These are phyloP conservation scores for Sarocladium kiliense DNA, from an alignment of 2,329 filamentous ascomycete genomes.

Conservation along the genomic window DNA sequence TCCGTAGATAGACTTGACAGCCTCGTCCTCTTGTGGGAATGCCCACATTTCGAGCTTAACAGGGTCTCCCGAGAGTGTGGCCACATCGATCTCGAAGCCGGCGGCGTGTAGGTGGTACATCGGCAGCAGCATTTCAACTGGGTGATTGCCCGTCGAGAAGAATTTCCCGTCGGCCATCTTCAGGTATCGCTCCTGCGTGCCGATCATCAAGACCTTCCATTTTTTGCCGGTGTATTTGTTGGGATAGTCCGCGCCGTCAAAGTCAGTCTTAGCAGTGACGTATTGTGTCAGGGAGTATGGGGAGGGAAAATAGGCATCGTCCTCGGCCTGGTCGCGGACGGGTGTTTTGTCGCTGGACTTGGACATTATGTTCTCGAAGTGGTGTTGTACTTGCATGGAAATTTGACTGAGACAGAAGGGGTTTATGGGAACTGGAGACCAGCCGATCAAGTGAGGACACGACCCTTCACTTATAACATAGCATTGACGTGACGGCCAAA, in stretches of 20 bases:
- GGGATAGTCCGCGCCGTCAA: slow-evolving; percentile 15
- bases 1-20: slow-evolving; percentile 7
- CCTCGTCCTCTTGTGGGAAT: slow-evolving; percentile 6
- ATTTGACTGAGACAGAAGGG: no score
- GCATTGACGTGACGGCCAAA: no score
- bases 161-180: slow-evolving; percentile 16
- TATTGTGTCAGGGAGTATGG: slow-evolving; percentile 17
- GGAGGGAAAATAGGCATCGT: slow-evolving; percentile 17
- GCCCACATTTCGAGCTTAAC: slow-evolving; percentile 19
- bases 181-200: slow-evolving; percentile 17
- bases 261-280: slow-evolving; percentile 15
- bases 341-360: slow-evolving; percentile 12
- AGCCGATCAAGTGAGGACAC: no score
- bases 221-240: slow-evolving; percentile 15
- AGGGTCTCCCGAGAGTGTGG: slow-evolving; percentile 16
- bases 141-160: slow-evolving; percentile 18
- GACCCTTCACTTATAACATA: no score
- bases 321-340: slow-evolving; percentile 16
- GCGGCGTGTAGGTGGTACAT: slow-evolving; percentile 17
- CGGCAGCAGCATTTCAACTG: slow-evolving; percentile 16
- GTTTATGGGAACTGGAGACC: no score
- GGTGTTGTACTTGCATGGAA: no score
- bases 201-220: slow-evolving; percentile 17
- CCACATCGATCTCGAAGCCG: slow-evolving; percentile 17
- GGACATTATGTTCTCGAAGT: slow-evolving; percentile 6